phyloP scores from a whole-genome alignment of 306 rosid genomes.

The Vigna angularis region DNA sequence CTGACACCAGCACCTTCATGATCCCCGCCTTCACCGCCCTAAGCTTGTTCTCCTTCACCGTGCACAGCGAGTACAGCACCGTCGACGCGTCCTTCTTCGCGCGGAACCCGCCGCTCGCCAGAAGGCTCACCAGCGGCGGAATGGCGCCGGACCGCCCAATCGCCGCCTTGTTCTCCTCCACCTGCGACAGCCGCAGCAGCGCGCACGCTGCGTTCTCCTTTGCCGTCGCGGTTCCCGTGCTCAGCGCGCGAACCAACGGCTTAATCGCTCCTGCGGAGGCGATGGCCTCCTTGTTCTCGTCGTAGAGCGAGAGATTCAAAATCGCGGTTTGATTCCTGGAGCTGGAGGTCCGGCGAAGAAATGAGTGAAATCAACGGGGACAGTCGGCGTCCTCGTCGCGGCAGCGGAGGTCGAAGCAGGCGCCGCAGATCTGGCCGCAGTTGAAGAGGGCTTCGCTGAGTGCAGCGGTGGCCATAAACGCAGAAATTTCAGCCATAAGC shows the following conservation, averaged over 20 bases:
- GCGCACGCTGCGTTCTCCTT: constrained; percentile 98
- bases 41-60: constrained; percentile 82
- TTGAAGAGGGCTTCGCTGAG: no score
- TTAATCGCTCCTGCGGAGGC: constrained; percentile 82
- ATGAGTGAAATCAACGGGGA: constrained; percentile 84
- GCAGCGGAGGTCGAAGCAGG: no score
- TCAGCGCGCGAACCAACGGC: constrained; percentile 76
- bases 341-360: constrained; percentile 74
- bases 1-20: constrained; percentile 77
- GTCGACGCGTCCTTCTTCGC: constrained; percentile 97
- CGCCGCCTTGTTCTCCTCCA: constrained; percentile 72
- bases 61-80: constrained; percentile 80
- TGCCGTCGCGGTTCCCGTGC: constrained; percentile 71
- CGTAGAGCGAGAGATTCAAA: constrained; percentile 88
- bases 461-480: no score
- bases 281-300: constrained; percentile 81
- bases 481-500: no score
- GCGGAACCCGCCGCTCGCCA: constrained; percentile 71
- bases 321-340: constrained; percentile 91
- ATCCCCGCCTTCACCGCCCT: constrained; percentile 85
- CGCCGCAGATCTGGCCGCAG: no score
- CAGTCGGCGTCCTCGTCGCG: no score
- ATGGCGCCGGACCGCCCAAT: constrained; percentile 95
- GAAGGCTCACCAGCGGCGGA: constrained; percentile 75
- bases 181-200: constrained; percentile 78